Percentiles rank a stretch among this genome's conserved stretches.
phyloP scores from a whole-genome alignment of 768 basidiomycete genomes.

The Lactarius trivialis region DNA sequence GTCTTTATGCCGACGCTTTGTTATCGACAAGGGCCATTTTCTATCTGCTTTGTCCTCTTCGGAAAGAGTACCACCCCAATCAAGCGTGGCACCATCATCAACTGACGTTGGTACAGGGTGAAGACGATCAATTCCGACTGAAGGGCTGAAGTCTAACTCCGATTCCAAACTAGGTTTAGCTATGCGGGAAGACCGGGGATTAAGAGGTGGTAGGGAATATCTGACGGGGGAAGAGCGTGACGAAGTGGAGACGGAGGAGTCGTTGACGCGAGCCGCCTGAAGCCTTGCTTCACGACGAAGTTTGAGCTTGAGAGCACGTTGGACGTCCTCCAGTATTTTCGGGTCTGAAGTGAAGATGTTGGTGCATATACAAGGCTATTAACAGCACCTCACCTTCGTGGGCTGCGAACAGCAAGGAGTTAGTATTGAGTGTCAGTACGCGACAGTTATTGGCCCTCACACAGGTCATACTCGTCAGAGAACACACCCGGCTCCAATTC shows the following conservation, averaged over 20 bases:
- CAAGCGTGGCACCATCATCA: conserved; percentile 63
- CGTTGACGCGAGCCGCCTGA: conserved; percentile 26
- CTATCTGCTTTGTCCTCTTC: conserved; percentile 55
- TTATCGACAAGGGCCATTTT: conserved; percentile 53
- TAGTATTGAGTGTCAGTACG: neutral
- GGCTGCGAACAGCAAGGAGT: conserved; percentile 37
- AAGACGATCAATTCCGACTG: conserved; percentile 38
- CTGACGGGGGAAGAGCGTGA: conserved; percentile 22
- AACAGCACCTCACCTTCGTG: conserved; percentile 58
- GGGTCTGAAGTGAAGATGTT: conserved; percentile 46
- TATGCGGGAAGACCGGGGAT: conserved; percentile 27
- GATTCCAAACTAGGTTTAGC: conserved; percentile 27
- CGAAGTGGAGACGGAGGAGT: conserved; percentile 25
- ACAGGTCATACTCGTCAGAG: conserved; percentile 73
- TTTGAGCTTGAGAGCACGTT: conserved; percentile 66
- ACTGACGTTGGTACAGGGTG: conserved; percentile 68
- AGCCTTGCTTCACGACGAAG: conserved; percentile 67
- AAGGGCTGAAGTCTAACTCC: conserved; percentile 69
- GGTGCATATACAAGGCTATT: conserved; percentile 11
- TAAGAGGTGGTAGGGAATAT: conserved; percentile 28
- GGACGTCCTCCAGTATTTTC: conserved; percentile 73
- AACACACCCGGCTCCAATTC: conserved; percentile 32
- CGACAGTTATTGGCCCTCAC: conserved; percentile 38
- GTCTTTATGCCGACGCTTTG: conserved; percentile 54
- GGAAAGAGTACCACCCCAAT: conserved; percentile 56